Base-by-base conservation (phyloP, 495 filamentous ascomycete species). In the Aspergillus hancockii region DNA sequence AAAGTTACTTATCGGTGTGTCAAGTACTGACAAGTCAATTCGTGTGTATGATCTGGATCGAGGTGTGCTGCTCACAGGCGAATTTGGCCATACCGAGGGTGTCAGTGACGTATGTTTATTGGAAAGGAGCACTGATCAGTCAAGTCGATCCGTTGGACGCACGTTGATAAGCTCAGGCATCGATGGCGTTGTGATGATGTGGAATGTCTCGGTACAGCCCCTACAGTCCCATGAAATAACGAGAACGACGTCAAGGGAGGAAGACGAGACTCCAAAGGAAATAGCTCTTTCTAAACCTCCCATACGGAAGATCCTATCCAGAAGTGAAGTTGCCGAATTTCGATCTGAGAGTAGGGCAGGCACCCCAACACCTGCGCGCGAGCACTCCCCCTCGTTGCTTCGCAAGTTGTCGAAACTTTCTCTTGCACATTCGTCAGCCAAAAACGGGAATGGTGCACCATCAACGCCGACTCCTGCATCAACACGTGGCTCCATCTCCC, bases 11-110 rank as follows among this genome's bases (percentile, higher is more conserved):
- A 75, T 92, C 25, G 94, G 90, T 19, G 80, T 95, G 23, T 97
- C 95, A 8, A 91, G 90, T 62, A 95, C 90, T 4, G 94, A 98
- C 70, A 98, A 97, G 67, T 97, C 94, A 8, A 87, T 98, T 57
- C 81, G 94, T 21, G 75, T 98, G 4, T 98, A 98, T 68, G 90
- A 95, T 61, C 76, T 86, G 16, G 86, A 88, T 47, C 81, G 82
- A 41, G 93, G 93, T 14, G 69, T 77, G 23, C 85, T 98, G 60
- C 74, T 97, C 53, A 88, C 90, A 25, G 86, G 90, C 38, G 94
- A 96, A 71, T 96, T 91, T 81, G 95, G 94, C 14, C 94, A 98
- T 67, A 95, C 91, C 0, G 92, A 96, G 67, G 89, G 91, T 43
- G 87, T 98, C 43, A 94, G 90, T 43, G 92, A 89, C 67, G 81